Percentiles rank a stretch among this genome's conserved stretches.
Conservation (phyloP, 352 stramenopile species). For the Phytophthora sansomeana region DNA sequence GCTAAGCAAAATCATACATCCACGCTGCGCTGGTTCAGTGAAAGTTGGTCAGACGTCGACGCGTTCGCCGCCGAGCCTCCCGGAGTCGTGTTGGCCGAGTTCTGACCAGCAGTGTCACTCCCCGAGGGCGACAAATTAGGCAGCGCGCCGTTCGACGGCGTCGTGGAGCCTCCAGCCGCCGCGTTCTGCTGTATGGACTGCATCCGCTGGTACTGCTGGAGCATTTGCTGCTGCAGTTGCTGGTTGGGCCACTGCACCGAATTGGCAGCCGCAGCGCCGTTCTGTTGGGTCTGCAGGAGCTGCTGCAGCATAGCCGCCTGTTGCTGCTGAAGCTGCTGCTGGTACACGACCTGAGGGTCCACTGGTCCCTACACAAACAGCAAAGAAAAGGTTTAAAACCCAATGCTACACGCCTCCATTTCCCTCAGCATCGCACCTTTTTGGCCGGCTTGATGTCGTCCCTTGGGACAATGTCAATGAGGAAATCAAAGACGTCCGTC, state of each 20-base stretch:
- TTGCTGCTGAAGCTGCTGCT: constrained; percentile 90
- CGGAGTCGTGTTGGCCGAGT: constrained; percentile 32
- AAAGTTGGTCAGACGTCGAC: constrained; percentile 68
- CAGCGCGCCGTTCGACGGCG: constrained; percentile 38
- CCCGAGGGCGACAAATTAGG: constrained; percentile 56
- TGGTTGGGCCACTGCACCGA: constrained; percentile 75
- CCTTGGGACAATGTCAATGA: constrained; percentile 92
- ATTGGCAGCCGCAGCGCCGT: constrained; percentile 50
- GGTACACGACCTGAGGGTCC: constrained; percentile 83
- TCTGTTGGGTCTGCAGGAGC: constrained; percentile 87
- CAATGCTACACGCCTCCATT: background rate
- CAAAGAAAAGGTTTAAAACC: background rate
- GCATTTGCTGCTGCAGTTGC: constrained; percentile 89
- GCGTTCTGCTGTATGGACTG: constrained; percentile 74
- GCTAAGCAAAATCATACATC: constrained; percentile 58
- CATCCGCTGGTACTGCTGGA: constrained; percentile 87
- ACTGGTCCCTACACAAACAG: constrained; percentile 52
- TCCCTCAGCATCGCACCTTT: constrained; percentile 51
- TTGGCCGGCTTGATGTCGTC: constrained; percentile 91
- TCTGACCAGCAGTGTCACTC: constrained; percentile 41
- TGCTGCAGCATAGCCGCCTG: constrained; percentile 90
- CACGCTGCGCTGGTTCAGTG: constrained; percentile 78
- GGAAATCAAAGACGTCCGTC: constrained; percentile 93
- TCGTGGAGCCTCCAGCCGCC: constrained; percentile 13
- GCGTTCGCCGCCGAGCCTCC: constrained; percentile 20